Conservation (phyloP, 495 filamentous ascomycete species). For the Chaetomium tenue region DNA sequence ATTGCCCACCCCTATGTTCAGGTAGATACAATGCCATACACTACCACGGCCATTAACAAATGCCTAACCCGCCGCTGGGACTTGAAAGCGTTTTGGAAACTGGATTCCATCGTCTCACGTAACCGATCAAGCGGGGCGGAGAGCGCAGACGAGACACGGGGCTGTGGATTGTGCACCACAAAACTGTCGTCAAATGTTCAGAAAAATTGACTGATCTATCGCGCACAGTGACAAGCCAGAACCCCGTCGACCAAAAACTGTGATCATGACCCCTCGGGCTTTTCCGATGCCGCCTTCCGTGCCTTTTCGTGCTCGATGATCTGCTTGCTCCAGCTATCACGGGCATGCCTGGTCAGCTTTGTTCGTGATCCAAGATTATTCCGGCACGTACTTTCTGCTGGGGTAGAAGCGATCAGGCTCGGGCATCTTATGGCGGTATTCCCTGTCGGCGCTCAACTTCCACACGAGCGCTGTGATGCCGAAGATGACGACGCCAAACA, state of each 20-base stretch:
- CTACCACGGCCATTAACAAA: too few species aligned
- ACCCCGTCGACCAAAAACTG: not conserved
- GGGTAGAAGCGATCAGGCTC: conserved; percentile 87
- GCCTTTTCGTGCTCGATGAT: conserved; percentile 83
- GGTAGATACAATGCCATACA: too few species aligned
- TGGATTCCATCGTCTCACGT: conserved; percentile 2
- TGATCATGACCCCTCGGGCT: conserved; percentile 17
- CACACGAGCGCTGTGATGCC: conserved; percentile 71
- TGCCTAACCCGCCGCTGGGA: too few species aligned
- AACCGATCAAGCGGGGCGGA: not conserved
- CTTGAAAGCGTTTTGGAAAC: not conserved
- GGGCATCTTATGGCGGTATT: conserved; percentile 79
- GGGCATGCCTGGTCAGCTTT: conserved; percentile 12
- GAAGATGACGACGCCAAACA: conserved; percentile 68
- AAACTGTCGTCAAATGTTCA: not conserved
- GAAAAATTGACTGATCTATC: not conserved
- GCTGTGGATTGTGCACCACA: not conserved
- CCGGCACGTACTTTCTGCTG: conserved; percentile 79
- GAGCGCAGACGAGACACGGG: not conserved
- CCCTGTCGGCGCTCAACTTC: conserved; percentile 79
- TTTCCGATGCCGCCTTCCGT: conserved; percentile 11
- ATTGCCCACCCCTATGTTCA: too few species aligned
- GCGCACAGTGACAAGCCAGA: conserved; percentile 18
- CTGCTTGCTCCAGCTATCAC: conserved; percentile 82
- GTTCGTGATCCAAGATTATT: not conserved